Conservation (phyloP, 768 basidiomycete species). For the Pisolithus tinctorius region DNA sequence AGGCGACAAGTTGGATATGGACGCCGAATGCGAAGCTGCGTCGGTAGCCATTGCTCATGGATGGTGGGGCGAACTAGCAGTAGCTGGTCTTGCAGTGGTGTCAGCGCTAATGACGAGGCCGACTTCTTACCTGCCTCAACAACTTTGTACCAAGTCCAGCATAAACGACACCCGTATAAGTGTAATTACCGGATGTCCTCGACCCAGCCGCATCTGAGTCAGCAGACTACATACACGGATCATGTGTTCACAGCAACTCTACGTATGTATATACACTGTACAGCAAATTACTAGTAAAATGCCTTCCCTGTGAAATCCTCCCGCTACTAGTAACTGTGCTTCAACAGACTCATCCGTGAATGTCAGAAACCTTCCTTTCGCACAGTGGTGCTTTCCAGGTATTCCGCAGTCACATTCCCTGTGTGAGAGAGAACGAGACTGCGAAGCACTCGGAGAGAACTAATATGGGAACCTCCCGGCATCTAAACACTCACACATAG, state of each 20-base stretch:
- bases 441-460: constrained; percentile 6
- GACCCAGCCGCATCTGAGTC: background rate
- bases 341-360: too few species aligned
- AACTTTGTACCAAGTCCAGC: background rate
- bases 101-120: background rate
- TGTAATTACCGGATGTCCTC: background rate
- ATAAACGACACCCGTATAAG: background rate
- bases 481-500: background rate
- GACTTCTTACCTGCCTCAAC: background rate
- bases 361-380: too few species aligned
- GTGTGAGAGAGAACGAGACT: constrained; percentile 1
- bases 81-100: constrained; percentile 1
- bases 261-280: background rate
- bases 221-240: background rate
- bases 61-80: constrained; percentile 1
- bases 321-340: constrained; percentile 7
- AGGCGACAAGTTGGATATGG: constrained; percentile 29
- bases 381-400: constrained; percentile 9
- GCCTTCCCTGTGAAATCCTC: constrained; percentile 12
- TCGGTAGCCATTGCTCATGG: constrained; percentile 26
- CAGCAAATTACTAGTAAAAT: background rate
- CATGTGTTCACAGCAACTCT: background rate
- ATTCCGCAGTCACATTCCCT: constrained; percentile 6
- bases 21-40: constrained; percentile 25
- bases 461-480: constrained; percentile 1